phyloP scores from a whole-genome alignment of 2,329 filamentous ascomycete species.

The Aureobasidium sp. region DNA sequence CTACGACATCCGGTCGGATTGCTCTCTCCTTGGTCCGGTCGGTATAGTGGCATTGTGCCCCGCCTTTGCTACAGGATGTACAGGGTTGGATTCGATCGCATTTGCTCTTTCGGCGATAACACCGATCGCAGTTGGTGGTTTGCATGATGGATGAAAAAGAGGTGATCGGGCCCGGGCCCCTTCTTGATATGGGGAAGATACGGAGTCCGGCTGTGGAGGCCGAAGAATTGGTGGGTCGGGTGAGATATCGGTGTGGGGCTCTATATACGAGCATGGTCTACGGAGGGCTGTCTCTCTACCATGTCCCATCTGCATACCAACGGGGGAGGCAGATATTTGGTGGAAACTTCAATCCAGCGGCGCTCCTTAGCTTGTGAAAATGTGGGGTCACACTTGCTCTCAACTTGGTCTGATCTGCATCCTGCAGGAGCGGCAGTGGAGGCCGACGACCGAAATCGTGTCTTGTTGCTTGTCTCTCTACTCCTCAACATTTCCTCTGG shows the following conservation, averaged over 20 bases:
- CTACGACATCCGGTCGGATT: slow-evolving; percentile 27
- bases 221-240: background rate
- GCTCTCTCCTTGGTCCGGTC: slow-evolving; percentile 26
- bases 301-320: no score
- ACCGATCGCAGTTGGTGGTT: slow-evolving; percentile 31
- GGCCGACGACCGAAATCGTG: background rate
- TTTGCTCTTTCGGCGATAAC: slow-evolving; percentile 36
- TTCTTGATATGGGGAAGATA: background rate
- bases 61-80: slow-evolving; percentile 31
- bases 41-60: slow-evolving; percentile 31
- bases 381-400: background rate
- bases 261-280: background rate
- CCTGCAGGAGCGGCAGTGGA: background rate
- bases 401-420: background rate
- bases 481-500: background rate
- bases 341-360: no score
- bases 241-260: background rate
- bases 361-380: no score
- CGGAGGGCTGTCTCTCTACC: no score
- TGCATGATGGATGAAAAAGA: slow-evolving; percentile 7
- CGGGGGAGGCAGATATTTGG: no score
- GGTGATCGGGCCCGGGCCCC: background rate
- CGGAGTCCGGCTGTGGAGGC: background rate
- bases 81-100: slow-evolving; percentile 38
- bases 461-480: background rate